Conservation (phyloP, 2,329 filamentous ascomycete species). For the Aspergillus aculeatinus region DNA sequence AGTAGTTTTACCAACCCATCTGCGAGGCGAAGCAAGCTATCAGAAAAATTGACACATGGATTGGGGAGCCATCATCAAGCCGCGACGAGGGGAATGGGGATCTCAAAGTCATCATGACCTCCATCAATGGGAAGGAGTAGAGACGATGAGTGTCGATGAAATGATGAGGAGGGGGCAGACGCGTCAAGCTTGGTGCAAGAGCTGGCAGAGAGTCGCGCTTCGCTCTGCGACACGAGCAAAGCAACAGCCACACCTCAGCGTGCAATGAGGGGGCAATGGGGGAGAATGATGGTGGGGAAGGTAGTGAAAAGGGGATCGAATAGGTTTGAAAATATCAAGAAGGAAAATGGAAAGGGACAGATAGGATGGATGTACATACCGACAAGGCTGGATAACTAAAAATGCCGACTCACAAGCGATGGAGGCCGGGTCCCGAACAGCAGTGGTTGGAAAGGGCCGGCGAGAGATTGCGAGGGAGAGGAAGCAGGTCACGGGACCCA, state of each 20-base stretch:
- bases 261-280: constrained; percentile 8
- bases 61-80: constrained; percentile 20
- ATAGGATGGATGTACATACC: constrained; percentile 35
- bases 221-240: constrained; percentile 26
- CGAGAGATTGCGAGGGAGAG: constrained; percentile 22
- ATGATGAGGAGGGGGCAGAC: constrained; percentile 20
- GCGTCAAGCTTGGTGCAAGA: constrained; percentile 22
- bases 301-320: background rate
- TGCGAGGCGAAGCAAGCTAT: constrained; percentile 31
- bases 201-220: constrained; percentile 23
- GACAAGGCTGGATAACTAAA: constrained; percentile 43
- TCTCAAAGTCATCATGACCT: constrained; percentile 7
- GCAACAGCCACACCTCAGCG: constrained; percentile 24
- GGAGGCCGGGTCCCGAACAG: constrained; percentile 39
- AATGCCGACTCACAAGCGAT: constrained; percentile 41
- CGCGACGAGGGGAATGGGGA: constrained; percentile 19
- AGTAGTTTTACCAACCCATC: constrained; percentile 49
- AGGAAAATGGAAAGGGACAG: constrained; percentile 3
- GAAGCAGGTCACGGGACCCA: constrained; percentile 31
- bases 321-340: background rate
- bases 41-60: constrained; percentile 20
- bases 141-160: constrained; percentile 7
- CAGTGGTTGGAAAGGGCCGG: constrained; percentile 30
- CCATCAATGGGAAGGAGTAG: background rate
- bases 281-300: constrained; percentile 5